Percentiles rank a stretch among this genome's conserved stretches.
phyloP scores from a whole-genome alignment of 176 grass and related monocot species.

The Lolium perenne region DNA sequence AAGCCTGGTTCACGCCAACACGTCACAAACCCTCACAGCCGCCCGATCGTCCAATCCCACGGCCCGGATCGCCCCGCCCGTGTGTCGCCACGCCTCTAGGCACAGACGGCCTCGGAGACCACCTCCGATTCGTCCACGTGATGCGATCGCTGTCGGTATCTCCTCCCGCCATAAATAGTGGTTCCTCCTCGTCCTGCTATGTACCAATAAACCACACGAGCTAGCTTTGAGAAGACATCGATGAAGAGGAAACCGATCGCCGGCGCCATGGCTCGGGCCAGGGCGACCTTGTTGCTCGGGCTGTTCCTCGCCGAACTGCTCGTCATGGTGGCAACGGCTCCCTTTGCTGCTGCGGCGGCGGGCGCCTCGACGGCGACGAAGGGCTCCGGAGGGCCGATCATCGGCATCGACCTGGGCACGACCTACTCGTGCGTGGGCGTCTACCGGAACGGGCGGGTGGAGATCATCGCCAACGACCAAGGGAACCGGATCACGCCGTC shows the following conservation, averaged over 20 bases:
- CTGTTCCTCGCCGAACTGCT: background rate
- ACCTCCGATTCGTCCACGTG: conserved; percentile 4
- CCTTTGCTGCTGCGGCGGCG: background rate
- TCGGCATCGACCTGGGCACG: too few species aligned
- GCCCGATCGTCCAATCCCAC: background rate
- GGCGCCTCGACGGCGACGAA: background rate
- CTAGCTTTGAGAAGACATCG: background rate
- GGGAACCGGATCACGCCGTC: conserved; percentile 85
- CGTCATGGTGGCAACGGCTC: background rate
- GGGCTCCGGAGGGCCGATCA: background rate
- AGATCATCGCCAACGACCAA: conserved; percentile 95
- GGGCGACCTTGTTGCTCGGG: background rate
- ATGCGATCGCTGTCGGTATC: too few species aligned
- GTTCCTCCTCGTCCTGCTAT: background rate
- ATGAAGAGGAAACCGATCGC: background rate
- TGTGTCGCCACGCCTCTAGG: background rate
- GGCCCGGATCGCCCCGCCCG: background rate
- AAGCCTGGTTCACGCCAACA: background rate
- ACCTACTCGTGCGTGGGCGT: too few species aligned
- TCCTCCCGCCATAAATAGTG: background rate
- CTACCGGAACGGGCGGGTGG: conserved; percentile 26
- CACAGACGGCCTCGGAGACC: background rate
- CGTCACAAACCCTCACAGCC: background rate
- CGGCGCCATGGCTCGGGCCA: background rate
- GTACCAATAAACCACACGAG: background rate